Evolutionary conservation across 345 rosid species (phyloP).

Genomic region (Mangifera indica): DNA sequence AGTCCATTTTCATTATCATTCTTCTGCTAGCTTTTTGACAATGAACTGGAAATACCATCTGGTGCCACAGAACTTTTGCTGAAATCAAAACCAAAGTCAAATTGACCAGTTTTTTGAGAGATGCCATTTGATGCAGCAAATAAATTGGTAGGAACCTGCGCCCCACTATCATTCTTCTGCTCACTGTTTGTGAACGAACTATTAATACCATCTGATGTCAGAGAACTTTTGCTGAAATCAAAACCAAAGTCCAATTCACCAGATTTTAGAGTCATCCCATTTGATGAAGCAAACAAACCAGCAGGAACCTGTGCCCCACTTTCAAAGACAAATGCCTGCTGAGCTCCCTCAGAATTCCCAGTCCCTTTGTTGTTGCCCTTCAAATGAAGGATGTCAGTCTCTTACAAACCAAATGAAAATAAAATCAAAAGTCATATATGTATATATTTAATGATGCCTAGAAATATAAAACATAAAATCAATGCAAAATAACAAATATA

Average conservation of each 20-base stretch:
- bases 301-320: conserved; percentile 14
- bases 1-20: conserved; percentile 16
- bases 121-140: conserved; percentile 23
- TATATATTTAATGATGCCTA: not conserved
- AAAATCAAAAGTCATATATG: not conserved
- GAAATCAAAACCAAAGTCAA: conserved; percentile 39
- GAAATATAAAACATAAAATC: not conserved
- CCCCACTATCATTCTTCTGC: conserved; percentile 15
- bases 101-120: conserved; percentile 32
- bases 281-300: conserved; percentile 24
- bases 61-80: conserved; percentile 22
- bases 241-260: conserved; percentile 40
- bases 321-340: conserved; percentile 22
- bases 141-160: conserved; percentile 19
- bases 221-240: conserved; percentile 26
- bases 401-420: conserved; percentile 17
- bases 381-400: conserved; percentile 26
- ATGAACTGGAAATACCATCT: conserved; percentile 14
- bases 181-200: conserved; percentile 23
- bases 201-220: conserved; percentile 15
- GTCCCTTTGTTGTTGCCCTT: conserved; percentile 31
- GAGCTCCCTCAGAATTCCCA: conserved; percentile 18
- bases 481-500: not conserved
- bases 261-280: conserved; percentile 28
- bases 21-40: conserved; percentile 26